Evolutionary conservation across 1,284 basidiomycete genomes (phyloP).

Genomic region (Mycosarcoma maydis): DNA sequence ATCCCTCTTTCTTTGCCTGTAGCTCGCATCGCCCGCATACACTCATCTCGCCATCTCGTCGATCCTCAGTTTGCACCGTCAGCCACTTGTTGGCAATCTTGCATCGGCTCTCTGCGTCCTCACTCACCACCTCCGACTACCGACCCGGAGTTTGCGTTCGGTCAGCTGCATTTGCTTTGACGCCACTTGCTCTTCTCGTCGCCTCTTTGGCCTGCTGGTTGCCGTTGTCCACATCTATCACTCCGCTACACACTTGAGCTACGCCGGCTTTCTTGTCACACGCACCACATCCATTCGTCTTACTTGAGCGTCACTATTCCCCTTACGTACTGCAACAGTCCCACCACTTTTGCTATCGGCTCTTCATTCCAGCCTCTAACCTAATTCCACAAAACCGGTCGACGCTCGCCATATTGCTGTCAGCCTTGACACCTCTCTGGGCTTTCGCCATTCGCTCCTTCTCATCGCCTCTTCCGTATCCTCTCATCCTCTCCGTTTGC

Average conservation of each 20-base stretch:
- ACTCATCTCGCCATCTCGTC: not conserved
- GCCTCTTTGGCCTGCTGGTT: not conserved
- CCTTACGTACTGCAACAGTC: not conserved
- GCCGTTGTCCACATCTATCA: not conserved
- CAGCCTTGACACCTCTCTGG: not conserved
- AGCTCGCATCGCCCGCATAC: not conserved
- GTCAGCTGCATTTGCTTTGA: no score
- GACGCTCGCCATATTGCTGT: not conserved
- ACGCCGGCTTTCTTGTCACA: not conserved
- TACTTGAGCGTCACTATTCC: no score
- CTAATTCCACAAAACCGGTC: not conserved
- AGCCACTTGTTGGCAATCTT: no score
- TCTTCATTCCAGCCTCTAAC: not conserved
- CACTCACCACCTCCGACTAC: no score
- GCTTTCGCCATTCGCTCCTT: not conserved
- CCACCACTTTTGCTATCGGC: not conserved
- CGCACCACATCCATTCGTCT: no score
- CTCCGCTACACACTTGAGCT: no score
- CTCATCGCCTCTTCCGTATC: slow-evolving; percentile 1
- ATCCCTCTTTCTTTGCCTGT: not conserved
- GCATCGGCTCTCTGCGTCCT: no score
- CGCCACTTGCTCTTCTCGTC: not conserved
- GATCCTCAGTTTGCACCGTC: no score
- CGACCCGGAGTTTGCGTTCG: no score
- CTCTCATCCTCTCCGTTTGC: not conserved